phyloP scores from a whole-genome alignment of 352 stramenopile genomes.

The Globisporangium carolinianum region DNA sequence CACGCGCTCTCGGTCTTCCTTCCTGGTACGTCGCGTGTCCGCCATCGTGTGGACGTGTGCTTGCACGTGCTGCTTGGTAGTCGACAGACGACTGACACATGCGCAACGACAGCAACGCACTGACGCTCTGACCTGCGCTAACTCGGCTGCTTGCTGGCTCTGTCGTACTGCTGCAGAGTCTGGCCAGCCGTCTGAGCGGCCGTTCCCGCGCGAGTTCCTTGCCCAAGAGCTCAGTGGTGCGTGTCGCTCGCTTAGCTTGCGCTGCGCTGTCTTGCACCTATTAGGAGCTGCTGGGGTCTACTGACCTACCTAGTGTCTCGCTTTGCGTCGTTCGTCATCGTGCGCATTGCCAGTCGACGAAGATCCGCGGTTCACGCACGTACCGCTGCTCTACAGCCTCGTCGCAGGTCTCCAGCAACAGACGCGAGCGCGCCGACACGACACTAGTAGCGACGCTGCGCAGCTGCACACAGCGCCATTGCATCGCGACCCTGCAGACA shows the following conservation, averaged over 20 bases:
- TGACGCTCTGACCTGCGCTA: no score
- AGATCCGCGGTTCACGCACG: conserved; percentile 52
- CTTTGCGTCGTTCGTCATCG: not conserved
- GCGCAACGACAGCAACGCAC: no score
- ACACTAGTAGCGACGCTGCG: no score
- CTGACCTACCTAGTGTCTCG: not conserved
- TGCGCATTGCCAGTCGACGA: conserved; percentile 33
- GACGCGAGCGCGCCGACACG: conserved; percentile 7
- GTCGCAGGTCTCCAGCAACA: conserved; percentile 42
- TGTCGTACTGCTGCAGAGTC: conserved; percentile 34
- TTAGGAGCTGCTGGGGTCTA: not conserved
- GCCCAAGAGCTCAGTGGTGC: conserved; percentile 71
- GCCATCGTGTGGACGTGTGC: not conserved
- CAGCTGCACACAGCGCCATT: no score
- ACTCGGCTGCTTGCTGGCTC: not conserved
- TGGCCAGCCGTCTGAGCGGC: conserved; percentile 66
- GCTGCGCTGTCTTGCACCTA: no score
- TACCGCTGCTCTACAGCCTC: conserved; percentile 84
- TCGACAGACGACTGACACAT: not conserved
- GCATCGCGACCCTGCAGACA: no score
- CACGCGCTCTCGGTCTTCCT: conserved; percentile 86
- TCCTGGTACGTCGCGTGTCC: conserved; percentile 24
- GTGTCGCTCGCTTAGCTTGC: not conserved
- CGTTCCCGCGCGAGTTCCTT: conserved; percentile 80
- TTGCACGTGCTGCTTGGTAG: no score